Base-by-base conservation (phyloP, 495 filamentous ascomycete species). In the Geopyxis carbonaria region DNA sequence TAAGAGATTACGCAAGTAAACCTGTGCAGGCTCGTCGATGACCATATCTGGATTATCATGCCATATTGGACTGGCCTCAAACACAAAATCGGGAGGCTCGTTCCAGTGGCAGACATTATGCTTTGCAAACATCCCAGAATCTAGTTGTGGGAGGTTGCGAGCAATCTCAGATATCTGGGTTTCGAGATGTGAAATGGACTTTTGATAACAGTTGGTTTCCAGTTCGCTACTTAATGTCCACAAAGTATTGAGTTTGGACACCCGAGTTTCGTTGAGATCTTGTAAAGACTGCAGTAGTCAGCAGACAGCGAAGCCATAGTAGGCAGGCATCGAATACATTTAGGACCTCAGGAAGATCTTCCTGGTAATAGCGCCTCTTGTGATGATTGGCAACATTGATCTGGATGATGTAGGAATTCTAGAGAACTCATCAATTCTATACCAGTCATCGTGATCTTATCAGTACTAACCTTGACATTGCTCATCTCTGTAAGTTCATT, bases 51-150 rank as follows among this genome's bases (percentile, higher is more conserved):
- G 78, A 48, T 93, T 87, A 48, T 99, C 89, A 52, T 93, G 81
- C 91, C 91, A 99, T 34, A 99, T 76, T 4, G 86, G 85, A 57
- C 86, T 93, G 0, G 89, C 81, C 59, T 99, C 91, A 49, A 99
- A 99, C 10, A 59, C 64, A 53, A 92, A 72, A 60, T 91, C 75
- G 5, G 64, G 44, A 1, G 91, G 91, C 53, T 95, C 91, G 45
- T 80, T 73, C 61, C 76, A 84, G 42, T 68, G 61, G 27, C 68
- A 71, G 45, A 76, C 73, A 48, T 99, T 99, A 59, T 99, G 89
- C 39, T 77, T 74, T 25, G 86, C 72, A 59, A 91, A 99, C 91
- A 99, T 99, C 64, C 87, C 79, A 20, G 84, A 91, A 56, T 99
- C 91, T 5, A 95, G 67, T 10, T 72, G 66, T 1, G 91, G 89